These are phyloP conservation scores for Trichoderma semiorbis DNA, from an alignment of 2,329 filamentous ascomycete genomes.

Conservation along the genomic window DNA sequence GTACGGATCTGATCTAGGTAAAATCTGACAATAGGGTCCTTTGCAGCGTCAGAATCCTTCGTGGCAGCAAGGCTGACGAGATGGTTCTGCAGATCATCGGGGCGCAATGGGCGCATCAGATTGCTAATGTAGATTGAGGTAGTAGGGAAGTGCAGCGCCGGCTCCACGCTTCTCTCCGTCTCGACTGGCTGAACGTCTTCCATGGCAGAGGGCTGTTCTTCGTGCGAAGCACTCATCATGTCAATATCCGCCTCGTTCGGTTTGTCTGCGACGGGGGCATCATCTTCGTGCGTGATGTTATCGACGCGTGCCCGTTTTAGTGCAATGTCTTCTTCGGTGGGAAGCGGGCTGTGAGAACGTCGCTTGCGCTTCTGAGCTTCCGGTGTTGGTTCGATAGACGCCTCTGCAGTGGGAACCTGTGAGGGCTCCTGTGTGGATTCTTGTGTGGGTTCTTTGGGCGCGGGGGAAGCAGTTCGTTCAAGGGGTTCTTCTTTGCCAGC, in stretches of 20 bases:
- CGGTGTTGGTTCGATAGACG: constrained; percentile 2
- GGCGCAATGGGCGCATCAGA: constrained; percentile 81
- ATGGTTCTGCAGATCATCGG: constrained; percentile 63
- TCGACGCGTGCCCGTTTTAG: constrained; percentile 54
- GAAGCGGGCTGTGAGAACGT: constrained; percentile 60
- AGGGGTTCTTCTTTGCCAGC: background rate
- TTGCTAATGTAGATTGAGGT: constrained; percentile 83
- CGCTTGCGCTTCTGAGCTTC: constrained; percentile 65
- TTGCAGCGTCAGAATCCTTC: constrained; percentile 39
- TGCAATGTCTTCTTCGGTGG: constrained; percentile 49
- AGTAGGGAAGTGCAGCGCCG: constrained; percentile 69
- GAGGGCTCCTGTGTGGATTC: background rate
- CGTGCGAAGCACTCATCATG: background rate
- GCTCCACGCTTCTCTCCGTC: constrained; percentile 41
- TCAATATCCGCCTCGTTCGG: background rate
- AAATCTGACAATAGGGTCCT: constrained; percentile 59
- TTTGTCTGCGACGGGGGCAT: constrained; percentile 18
- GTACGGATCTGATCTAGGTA: constrained; percentile 83
- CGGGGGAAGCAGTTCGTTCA: background rate
- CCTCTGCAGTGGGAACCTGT: background rate
- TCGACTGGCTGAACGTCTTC: constrained; percentile 20
- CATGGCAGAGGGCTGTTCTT: background rate
- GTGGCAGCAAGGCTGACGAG: constrained; percentile 66
- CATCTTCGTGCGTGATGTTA: background rate
- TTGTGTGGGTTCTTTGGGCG: background rate